phyloP scores from a whole-genome alignment of 208 protist species.

The Naegleria gruberi region DNA sequence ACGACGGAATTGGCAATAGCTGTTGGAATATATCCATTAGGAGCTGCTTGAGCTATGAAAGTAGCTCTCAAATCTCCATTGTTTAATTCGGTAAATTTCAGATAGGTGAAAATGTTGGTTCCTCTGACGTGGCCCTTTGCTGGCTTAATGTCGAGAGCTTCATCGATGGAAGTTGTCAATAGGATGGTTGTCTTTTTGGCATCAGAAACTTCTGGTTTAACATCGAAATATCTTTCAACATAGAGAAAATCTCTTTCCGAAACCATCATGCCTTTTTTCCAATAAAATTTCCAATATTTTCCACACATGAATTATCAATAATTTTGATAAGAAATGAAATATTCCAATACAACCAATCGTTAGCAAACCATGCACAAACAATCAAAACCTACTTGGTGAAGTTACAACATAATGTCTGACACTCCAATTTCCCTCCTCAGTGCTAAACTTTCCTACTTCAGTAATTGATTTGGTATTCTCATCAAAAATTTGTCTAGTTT shows the following conservation, averaged over 20 bases:
- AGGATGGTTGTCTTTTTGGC: background rate
- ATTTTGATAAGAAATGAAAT: background rate
- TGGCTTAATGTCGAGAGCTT: background rate
- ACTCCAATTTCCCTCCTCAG: background rate
- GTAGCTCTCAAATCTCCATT: background rate
- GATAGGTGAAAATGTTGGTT: background rate
- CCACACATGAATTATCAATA: no score
- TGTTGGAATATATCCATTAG: background rate
- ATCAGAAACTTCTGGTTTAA: background rate
- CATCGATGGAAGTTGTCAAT: background rate
- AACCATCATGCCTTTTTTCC: background rate
- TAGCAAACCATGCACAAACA: background rate
- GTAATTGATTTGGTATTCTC: background rate
- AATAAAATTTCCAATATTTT: background rate
- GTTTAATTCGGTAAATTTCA: background rate
- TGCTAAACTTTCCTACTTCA: background rate
- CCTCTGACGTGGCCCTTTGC: background rate
- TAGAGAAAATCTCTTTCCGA: background rate
- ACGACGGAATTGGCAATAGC: background rate
- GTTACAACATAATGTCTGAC: background rate
- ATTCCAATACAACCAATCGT: background rate
- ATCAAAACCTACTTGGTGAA: background rate
- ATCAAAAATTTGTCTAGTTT: background rate
- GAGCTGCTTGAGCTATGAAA: background rate
- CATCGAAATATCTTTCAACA: background rate